Base-by-base conservation (phyloP, 768 basidiomycete genomes). In the Pisolithus albus region DNA sequence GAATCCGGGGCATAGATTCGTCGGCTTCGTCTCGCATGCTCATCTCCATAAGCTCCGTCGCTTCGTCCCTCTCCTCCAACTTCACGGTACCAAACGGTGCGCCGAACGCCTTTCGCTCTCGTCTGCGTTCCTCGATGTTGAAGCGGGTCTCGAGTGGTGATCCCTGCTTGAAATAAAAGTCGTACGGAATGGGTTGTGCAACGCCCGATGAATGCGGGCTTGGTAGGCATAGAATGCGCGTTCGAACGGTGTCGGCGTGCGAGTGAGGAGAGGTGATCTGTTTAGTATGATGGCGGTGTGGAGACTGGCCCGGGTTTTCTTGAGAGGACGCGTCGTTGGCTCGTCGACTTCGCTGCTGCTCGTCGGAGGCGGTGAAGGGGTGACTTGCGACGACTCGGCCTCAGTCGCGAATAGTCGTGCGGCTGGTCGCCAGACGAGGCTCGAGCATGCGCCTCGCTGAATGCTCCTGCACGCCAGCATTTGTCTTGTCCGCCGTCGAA, bases 131-230 rank as follows among this genome's bases (percentile, higher is more conserved):
- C 63, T 92, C 86, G 46, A 81, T 67, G 45, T 76, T 82, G 69
- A 92, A 95, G 37, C 87, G 79, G 13, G 83, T 81, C 65, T 93
- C 86, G 28, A 93, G 78, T 15, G 89, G 75, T 0, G 92, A 88
- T 8, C 93, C 93, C 46, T 84, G 84, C 70, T 92, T 92, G 78
- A 95, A 95, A 72, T 94, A 97, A 70, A 95, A 92, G 44, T 92
- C 84, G 52, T 81, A 75, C 16, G 93, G 65, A 92, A 84, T 1
- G 93, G 93, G 59, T 91, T 90, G 64, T 86, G 86, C 45, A 97
- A 72, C 3, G 92, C 86, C 57, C 89, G 85, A 61, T 83, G 80
- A 62, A 97, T 80, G 40, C 89, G 83, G 8, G 80, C 75, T 64
- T 92, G 88, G 75, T 95, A 94, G 49, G 79, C 75, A 68, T 88